Conservation (phyloP, 495 filamentous ascomycete species). For the Talaromyces borbonicus region DNA sequence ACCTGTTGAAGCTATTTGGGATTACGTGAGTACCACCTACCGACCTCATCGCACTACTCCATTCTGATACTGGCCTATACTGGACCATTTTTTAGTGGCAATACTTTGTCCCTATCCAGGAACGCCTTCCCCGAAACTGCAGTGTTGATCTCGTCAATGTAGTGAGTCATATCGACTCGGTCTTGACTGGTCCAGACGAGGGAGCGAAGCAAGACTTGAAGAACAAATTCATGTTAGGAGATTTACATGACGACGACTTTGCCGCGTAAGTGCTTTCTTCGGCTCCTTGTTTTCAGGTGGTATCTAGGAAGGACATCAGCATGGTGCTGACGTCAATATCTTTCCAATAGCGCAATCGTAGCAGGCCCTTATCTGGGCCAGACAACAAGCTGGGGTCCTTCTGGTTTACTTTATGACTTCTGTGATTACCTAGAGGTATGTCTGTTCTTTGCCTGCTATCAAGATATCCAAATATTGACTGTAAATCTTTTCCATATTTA, state of each 20-base stretch:
- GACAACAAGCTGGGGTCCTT: constrained; percentile 37
- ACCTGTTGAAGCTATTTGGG: constrained; percentile 50
- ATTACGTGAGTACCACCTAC: constrained; percentile 32
- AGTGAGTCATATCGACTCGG: constrained; percentile 45
- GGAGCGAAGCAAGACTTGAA: constrained; percentile 43
- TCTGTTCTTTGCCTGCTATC: constrained; percentile 3
- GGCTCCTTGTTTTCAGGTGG: not conserved
- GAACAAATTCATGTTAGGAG: constrained; percentile 45
- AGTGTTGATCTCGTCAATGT: constrained; percentile 45
- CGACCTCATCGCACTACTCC: not conserved
- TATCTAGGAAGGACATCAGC: constrained; percentile 2
- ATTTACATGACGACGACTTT: constrained; percentile 51
- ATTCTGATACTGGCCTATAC: no score
- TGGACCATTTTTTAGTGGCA: constrained; percentile 33
- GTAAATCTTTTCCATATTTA: constrained; percentile 6
- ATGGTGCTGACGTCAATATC: constrained; percentile 6
- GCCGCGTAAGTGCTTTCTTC: constrained; percentile 24
- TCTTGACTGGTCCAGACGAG: constrained; percentile 31
- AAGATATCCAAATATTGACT: not conserved
- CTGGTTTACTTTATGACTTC: constrained; percentile 41
- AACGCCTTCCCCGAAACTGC: constrained; percentile 57
- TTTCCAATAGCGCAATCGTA: constrained; percentile 33
- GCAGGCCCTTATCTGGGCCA: constrained; percentile 53
- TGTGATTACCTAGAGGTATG: constrained; percentile 40
- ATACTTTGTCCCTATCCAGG: constrained; percentile 54